Evolutionary conservation across 2,329 filamentous ascomycete genomes (phyloP).

Genomic region (Decorospora gaudefroyi): DNA sequence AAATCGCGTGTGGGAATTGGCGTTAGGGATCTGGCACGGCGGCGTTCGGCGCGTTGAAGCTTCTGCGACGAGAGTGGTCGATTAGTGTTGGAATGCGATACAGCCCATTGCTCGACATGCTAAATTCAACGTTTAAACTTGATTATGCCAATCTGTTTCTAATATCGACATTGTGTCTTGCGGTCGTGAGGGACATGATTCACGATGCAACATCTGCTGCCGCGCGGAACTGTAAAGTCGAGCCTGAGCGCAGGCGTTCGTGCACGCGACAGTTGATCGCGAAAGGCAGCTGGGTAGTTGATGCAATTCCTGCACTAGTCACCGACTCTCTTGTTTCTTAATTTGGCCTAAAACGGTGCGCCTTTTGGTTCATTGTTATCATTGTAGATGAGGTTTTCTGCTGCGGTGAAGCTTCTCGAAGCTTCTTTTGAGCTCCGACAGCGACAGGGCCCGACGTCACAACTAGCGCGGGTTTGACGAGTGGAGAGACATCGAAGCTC

Average conservation of each 20-base stretch:
- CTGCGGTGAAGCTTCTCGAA: conserved; percentile 46
- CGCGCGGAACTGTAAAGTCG: too few species aligned
- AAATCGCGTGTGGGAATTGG: conserved; percentile 40
- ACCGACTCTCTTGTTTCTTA: too few species aligned
- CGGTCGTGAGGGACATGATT: too few species aligned
- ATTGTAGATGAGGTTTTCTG: too few species aligned
- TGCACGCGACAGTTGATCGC: too few species aligned
- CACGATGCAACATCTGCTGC: too few species aligned
- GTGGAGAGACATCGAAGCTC: conserved; percentile 38
- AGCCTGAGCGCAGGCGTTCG: too few species aligned
- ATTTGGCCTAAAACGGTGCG: too few species aligned
- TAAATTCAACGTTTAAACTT: conserved; percentile 29
- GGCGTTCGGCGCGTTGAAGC: conserved; percentile 43
- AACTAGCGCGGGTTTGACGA: conserved; percentile 29
- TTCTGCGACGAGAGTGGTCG: conserved; percentile 35
- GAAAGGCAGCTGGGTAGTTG: too few species aligned
- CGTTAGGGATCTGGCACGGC: conserved; percentile 36
- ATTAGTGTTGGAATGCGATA: conserved; percentile 28
- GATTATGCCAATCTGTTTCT: conserved; percentile 15
- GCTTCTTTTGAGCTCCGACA: conserved; percentile 33
- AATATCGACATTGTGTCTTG: too few species aligned
- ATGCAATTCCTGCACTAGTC: too few species aligned
- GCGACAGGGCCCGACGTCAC: conserved; percentile 23
- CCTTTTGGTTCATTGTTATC: too few species aligned
- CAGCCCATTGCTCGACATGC: conserved; percentile 25